These are phyloP conservation scores for Danielia oregonensis DNA, from an alignment of 805 yeast species.

Conservation along the genomic window DNA sequence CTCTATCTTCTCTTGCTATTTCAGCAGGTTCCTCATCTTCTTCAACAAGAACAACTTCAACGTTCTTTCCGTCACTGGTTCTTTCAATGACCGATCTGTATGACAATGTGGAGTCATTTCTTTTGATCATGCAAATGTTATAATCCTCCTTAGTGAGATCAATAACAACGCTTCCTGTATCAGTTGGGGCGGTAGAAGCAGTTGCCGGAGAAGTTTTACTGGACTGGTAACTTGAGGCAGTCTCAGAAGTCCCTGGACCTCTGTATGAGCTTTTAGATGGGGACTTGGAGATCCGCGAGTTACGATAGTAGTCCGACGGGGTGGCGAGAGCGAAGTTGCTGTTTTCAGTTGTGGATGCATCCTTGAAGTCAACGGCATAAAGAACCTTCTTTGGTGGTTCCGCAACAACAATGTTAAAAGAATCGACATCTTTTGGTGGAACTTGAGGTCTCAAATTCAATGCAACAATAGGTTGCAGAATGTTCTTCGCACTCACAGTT, in stretches of 20 bases:
- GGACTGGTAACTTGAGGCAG: constrained; percentile 28
- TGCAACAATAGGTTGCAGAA: neutral
- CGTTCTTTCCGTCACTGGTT: constrained; percentile 33
- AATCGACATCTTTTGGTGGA: neutral
- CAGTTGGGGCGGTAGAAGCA: constrained; percentile 26
- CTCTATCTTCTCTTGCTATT: constrained; percentile 17
- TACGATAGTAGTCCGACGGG: neutral
- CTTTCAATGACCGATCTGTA: constrained; percentile 39
- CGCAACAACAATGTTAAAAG: constrained; percentile 24
- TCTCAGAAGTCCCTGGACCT: constrained; percentile 8
- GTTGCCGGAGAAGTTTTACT: constrained; percentile 26
- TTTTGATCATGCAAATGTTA: constrained; percentile 33
- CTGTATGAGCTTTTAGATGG: neutral
- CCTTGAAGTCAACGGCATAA: constrained; percentile 41
- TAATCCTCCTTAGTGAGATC: constrained; percentile 41
- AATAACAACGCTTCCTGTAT: constrained; percentile 36
- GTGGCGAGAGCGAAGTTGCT: neutral
- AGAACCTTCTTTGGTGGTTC: constrained; percentile 37
- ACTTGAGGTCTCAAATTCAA: neutral
- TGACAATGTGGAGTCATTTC: constrained; percentile 33
- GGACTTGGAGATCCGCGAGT: neutral
- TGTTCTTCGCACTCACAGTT: neutral
- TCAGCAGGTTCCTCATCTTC: constrained; percentile 27
- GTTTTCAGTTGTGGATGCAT: constrained; percentile 9
- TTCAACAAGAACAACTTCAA: constrained; percentile 43